Evolutionary conservation across 257 asterid species (phyloP), one percentile per base, ranked within the genome.

Genomic region (Salvia hispanica): DNA sequence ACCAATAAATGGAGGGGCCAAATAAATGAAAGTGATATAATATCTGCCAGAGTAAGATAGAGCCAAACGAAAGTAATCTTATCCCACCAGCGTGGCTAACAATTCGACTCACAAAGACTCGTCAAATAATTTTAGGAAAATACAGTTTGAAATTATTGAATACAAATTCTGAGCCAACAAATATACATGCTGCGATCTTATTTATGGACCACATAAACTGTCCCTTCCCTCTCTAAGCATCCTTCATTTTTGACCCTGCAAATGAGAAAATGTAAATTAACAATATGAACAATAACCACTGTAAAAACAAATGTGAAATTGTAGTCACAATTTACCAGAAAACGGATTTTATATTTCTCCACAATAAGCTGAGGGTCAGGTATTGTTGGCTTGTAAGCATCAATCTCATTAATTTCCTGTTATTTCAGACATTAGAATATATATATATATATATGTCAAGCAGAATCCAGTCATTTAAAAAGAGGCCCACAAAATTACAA

Each of bases 361-460:
- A 82, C 72, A 10, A 77, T 9, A 7, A 10, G 5, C 45, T 46
- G 64, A 3, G 84, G 82, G 54, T 80, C 81, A 37, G 64, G 14
- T 65, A 73, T 83, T 5, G 88, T 80, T 66, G 67, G 54, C 80
- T 76, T 80, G 77, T 81, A 80, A 43, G 86, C 84, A 52, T 81
- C 88, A 28, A 81, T 64, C 69, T 78, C 78, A 76, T 80, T 83
- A 40, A 83, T 63, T 62, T 78, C 86, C 88, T 83, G 84, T 7
- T 46, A 39, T 69, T 50, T n/a, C 10, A 25, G 37, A 2, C 34
- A 37, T 9, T 4, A 57, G 2, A 53, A 45, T 21, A 16, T 47
- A 12, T 4, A 45, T 21, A 16, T 47, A n/a, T n/a, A n/a, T n/a
- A n/a, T n/a, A n/a, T n/a, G 15, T 4, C 21, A 34, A 7, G 28